Evolutionary conservation across 2,329 filamentous ascomycete genomes (phyloP).

Genomic region (Fusarium sp.): DNA sequence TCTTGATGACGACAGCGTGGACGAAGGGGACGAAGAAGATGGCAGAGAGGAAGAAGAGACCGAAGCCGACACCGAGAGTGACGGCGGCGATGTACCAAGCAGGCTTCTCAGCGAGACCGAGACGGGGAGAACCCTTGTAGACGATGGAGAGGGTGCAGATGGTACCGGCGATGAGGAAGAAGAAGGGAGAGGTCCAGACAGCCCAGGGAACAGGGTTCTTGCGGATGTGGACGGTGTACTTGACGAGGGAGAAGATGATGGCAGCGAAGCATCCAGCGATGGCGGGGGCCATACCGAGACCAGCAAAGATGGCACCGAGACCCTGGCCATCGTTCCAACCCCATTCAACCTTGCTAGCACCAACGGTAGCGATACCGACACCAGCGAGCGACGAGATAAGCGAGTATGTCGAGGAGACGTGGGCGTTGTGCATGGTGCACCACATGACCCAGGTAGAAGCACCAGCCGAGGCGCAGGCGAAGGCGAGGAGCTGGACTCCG

Average conservation of each 20-base stretch:
- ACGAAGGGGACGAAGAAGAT: constrained; percentile 82
- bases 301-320: constrained; percentile 78
- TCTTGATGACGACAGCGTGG: constrained; percentile 75
- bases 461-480: constrained; percentile 73
- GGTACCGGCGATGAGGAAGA: constrained; percentile 81
- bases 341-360: constrained; percentile 73
- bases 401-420: constrained; percentile 80
- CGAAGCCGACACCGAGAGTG: constrained; percentile 73
- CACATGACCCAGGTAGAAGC: constrained; percentile 83
- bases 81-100: constrained; percentile 75
- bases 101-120: constrained; percentile 63
- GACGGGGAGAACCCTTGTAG: constrained; percentile 79
- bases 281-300: constrained; percentile 76
- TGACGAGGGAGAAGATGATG: constrained; percentile 76
- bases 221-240: constrained; percentile 75
- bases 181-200: constrained; percentile 79
- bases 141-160: constrained; percentile 83
- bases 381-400: constrained; percentile 77
- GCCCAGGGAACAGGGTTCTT: constrained; percentile 80
- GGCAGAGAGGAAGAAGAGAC: constrained; percentile 69
- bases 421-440: constrained; percentile 80
- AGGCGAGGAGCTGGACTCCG: constrained; percentile 76
- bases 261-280: constrained; percentile 76
- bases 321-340: constrained; percentile 78
- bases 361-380: constrained; percentile 76